Base-by-base conservation (phyloP, 176 grass and related monocot species). In the Triticum dicoccoides region DNA sequence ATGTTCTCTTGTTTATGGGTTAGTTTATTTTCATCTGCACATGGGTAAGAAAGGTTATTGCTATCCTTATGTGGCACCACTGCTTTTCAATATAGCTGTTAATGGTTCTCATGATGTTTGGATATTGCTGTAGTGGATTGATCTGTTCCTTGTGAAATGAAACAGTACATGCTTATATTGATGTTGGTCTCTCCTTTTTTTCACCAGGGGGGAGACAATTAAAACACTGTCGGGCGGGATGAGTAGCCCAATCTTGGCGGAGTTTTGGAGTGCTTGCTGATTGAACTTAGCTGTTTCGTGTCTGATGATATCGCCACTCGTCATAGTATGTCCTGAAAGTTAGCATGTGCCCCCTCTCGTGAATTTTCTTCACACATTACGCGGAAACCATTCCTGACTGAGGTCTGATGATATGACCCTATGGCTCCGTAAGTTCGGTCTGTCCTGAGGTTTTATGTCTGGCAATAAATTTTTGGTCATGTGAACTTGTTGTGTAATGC, bases 201-300 rank as follows among this genome's bases (percentile, higher is more conserved):
- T 52, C 18, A 70, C 12, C 89, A 91, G 89, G 89, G 86, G 82
- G 89, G 86, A 7, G 70, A 52, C 86, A 88, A 91, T 63, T 88
- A 20, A 88, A 88, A 63, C 17, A 11, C 11, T 25, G 70, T 27
- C 18, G 1, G 11, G 11, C 69, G 13, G 11, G 69, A 81, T 41
- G 0, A 11, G 61, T 87, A 17, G 51, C 80, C 85, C 86, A 82
- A 77, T 81, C 86, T 77, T 2, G 77, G 9, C 81, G 82, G 82
- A 88, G 82, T 85, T 91, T 91, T 88, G 69, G 86, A 81, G 82
- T 63, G 86, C 65, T 69, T 69, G 52, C n/a, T 91, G 70, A 54
- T 54, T 54, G 51, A 54, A 84, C 81, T 3, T 71, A 67, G 39
- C 75, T 34, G 37, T 77, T 76, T 81, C 38, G 1, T 91, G 86